These are phyloP conservation scores for Cetradonia linearis DNA, from an alignment of 495 filamentous ascomycete species.

Conservation along the genomic window DNA sequence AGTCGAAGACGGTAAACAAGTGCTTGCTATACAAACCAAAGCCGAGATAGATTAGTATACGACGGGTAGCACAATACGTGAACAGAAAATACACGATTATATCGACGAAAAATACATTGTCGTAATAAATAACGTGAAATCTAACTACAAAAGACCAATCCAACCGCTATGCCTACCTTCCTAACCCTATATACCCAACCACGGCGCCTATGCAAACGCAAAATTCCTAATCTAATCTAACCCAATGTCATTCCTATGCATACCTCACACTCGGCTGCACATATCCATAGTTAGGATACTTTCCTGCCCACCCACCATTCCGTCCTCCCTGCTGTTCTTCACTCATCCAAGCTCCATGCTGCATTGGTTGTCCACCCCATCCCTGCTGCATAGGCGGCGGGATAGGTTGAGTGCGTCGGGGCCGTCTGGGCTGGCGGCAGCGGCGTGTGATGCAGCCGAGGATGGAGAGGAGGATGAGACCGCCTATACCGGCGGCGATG, in stretches of 20 bases:
- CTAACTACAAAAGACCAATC: neutral
- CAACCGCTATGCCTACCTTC: constrained; percentile 7
- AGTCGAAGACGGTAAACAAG: too few species aligned
- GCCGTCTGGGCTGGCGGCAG: constrained; percentile 38
- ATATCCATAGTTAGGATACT: constrained; percentile 22
- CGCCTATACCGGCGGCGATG: constrained; percentile 56
- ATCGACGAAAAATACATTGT: neutral
- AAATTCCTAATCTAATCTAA: neutral
- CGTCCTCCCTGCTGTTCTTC: constrained; percentile 11
- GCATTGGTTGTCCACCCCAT: constrained; percentile 20
- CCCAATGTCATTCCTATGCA: constrained; percentile 20
- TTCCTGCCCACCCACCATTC: constrained; percentile 9
- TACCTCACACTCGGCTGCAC: constrained; percentile 30
- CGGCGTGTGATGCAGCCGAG: constrained; percentile 48
- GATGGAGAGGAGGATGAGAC: constrained; percentile 52
- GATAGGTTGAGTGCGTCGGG: constrained; percentile 15
- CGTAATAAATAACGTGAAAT: neutral
- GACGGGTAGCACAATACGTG: too few species aligned
- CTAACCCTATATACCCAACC: neutral
- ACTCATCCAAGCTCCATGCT: constrained; percentile 16
- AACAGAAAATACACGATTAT: neutral
- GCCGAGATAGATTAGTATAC: neutral
- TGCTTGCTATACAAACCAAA: too few species aligned
- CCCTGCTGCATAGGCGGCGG: constrained; percentile 21
- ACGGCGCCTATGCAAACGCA: constrained; percentile 11